Evolutionary conservation across 73 alveolate species (phyloP).

Genomic region (Paramecium primaurelia): DNA sequence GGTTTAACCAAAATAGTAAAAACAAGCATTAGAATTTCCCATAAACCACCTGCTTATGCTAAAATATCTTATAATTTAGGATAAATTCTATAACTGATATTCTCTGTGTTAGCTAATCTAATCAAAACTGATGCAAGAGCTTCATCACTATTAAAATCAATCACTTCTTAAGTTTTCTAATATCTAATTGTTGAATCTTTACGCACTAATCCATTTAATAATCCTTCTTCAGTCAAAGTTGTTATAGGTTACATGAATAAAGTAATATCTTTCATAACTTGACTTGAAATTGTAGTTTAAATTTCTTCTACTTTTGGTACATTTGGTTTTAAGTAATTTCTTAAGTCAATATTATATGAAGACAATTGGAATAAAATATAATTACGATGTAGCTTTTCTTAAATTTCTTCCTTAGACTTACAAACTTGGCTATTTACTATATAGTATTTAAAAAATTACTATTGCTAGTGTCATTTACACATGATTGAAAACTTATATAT

Average conservation of each 20-base stretch:
- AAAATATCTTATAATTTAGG: neutral
- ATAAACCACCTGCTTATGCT: conserved; percentile 25
- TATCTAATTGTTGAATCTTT: neutral
- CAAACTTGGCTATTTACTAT: neutral
- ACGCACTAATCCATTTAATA: neutral
- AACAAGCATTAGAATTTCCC: neutral
- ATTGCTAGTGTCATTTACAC: neutral
- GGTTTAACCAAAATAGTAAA: neutral
- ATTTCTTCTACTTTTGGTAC: neutral
- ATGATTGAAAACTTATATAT: neutral
- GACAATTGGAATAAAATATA: conserved; percentile 6
- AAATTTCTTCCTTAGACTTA: neutral
- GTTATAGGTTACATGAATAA: neutral
- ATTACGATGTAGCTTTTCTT: neutral
- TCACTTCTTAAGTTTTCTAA: neutral
- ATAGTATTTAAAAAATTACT: neutral
- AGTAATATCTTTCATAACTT: neutral
- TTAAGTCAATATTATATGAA: neutral
- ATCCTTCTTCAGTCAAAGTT: neutral
- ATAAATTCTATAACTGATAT: neutral
- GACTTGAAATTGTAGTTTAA: neutral
- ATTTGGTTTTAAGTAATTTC: neutral
- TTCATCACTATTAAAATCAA: conserved; percentile 7
- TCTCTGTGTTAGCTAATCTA: neutral
- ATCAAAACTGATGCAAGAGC: neutral